Base-by-base conservation (phyloP, 2,329 filamentous ascomycete genomes). In the Phoma sp. region DNA sequence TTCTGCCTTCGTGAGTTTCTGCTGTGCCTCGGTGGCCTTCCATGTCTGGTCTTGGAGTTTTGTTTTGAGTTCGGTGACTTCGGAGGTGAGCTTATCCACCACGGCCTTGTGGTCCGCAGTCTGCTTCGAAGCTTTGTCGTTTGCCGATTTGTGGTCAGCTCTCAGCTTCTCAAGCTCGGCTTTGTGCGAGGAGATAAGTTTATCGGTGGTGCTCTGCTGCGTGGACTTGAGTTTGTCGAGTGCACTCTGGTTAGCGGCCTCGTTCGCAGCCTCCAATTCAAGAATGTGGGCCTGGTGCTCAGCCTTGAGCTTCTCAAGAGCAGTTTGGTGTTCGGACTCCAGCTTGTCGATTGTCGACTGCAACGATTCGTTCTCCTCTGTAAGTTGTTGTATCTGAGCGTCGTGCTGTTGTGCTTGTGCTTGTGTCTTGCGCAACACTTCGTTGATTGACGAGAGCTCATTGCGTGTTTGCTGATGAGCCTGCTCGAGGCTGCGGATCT, bases 1-100 rank as follows among this genome's bases (percentile, higher is more conserved):
- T 33, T 55, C 51, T 10, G 45, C 39, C 21, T 44, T 51, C 9
- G 46, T 39, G n/a, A 50, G 37, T 27, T 51, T 82, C 39, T 82
- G 73, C 45, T 81, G 78, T 13, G 76, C 76, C 41, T 84, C 81
- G 36, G 78, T 79, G 37, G 77, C 69, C 51, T 79, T 74, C 72
- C 72, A 75, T 2, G 66, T 71, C 41, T 71, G 63, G 17, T 74
- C 77, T 62, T 80, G 78, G 19, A 78, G 68, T 48, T 82, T 80
- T 19, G 79, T 78, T 15, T 67, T 69, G 12, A 67, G 54, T 1
- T 61, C 57, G 8, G 64, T 64, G 31, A 57, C 51, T 40, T 77
- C 74, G 0, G 73, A 63, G 41, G 73, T 71, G 21, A 75, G 44
- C 17, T 63, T 67, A 21, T 45, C 52, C 6, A 46, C 9, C 4